phyloP scores from a whole-genome alignment of 805 yeast genomes.

The Starmerella potacharoeniae region DNA sequence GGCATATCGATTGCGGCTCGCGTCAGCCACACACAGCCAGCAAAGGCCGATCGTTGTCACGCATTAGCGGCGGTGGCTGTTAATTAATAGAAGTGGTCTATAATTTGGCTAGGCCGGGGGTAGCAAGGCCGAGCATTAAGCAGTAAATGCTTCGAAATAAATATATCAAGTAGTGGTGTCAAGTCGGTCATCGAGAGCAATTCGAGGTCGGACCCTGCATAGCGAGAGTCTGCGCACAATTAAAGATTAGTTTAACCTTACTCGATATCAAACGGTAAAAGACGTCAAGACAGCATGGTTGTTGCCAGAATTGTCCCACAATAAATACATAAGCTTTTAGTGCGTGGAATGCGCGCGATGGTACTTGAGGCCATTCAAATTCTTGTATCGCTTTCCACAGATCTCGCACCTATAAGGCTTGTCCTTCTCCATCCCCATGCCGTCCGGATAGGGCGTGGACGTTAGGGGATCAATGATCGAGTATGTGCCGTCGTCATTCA shows the following conservation, averaged over 20 bases:
- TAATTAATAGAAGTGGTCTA: too few species aligned
- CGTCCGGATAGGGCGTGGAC: conserved; percentile 83
- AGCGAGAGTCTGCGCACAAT: not conserved
- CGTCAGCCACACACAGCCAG: not conserved
- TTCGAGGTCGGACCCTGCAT: too few species aligned
- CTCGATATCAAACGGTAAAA: not conserved
- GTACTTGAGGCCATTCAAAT: conserved; percentile 88
- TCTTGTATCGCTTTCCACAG: conserved; percentile 94
- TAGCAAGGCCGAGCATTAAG: too few species aligned
- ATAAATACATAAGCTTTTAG: conserved; percentile 27
- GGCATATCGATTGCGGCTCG: not conserved
- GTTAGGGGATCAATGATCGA: conserved; percentile 76
- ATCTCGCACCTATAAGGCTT: conserved; percentile 98
- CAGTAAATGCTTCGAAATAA: too few species aligned
- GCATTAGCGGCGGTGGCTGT: too few species aligned
- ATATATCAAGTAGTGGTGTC: too few species aligned
- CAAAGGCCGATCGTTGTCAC: too few species aligned
- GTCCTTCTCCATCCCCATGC: conserved; percentile 91
- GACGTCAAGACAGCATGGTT: not conserved
- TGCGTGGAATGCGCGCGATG: conserved; percentile 98
- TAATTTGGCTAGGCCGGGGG: too few species aligned
- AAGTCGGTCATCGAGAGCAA: too few species aligned
- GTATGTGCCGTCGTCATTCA: conserved; percentile 85
- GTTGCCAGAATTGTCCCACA: conserved; percentile 4
- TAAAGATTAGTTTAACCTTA: not conserved